Evolutionary conservation across 768 basidiomycete genomes (phyloP).

Genomic region (Podaxis rugospora): DNA sequence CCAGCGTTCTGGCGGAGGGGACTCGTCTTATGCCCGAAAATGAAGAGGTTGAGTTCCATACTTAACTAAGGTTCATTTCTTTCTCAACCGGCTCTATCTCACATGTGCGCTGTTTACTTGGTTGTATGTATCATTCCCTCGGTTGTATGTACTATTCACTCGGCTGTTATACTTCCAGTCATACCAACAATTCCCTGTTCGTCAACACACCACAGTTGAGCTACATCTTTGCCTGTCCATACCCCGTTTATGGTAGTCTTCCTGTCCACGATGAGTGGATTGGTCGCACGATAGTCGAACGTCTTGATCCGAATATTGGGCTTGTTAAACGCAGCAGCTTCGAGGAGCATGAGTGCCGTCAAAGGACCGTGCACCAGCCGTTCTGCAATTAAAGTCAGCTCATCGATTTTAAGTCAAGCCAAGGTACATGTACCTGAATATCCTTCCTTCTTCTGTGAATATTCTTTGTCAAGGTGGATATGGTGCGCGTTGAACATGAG

Average conservation of each 20-base stretch:
- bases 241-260: conserved; percentile 43
- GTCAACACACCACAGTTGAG: conserved; percentile 57
- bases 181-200: conserved; percentile 60
- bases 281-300: conserved; percentile 70
- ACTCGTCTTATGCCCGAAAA: neutral
- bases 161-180: conserved; percentile 43
- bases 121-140: neutral
- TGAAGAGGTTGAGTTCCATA: neutral
- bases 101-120: conserved; percentile 15
- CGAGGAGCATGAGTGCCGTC: conserved; percentile 75
- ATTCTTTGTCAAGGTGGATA: conserved; percentile 79
- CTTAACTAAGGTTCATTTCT: too few species aligned
- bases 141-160: neutral
- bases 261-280: conserved; percentile 54
- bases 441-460: conserved; percentile 61
- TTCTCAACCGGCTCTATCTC: conserved; percentile 14
- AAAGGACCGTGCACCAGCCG: conserved; percentile 84
- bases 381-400: conserved; percentile 34
- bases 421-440: conserved; percentile 51
- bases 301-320: conserved; percentile 40
- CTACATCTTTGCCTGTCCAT: conserved; percentile 32
- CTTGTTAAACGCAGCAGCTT: conserved; percentile 46
- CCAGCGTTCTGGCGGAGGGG: neutral
- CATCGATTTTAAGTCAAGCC: neutral
- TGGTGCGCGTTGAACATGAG: conserved; percentile 83